phyloP scores from a whole-genome alignment of 2,329 filamentous ascomycete species.

The Trichoderma simmonsii region DNA sequence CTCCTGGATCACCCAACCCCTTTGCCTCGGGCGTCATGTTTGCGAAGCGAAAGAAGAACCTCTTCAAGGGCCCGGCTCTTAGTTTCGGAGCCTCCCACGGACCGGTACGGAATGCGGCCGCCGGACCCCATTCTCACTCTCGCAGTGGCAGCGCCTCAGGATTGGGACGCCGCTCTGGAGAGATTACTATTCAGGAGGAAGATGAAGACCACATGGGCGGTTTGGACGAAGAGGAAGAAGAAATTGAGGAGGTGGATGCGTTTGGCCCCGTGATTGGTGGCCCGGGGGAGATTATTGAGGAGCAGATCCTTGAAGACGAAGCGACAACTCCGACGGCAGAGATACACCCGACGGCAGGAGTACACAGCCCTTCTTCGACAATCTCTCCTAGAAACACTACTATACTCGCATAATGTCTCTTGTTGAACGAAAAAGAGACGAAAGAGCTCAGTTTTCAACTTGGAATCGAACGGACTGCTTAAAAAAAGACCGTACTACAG shows the following conservation, averaged over 20 bases:
- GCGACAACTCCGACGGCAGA: conserved; percentile 25
- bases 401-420: neutral
- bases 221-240: conserved; percentile 43
- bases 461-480: neutral
- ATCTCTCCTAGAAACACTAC: conserved; percentile 3
- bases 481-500: neutral
- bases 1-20: conserved; percentile 56
- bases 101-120: conserved; percentile 38
- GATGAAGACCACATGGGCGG: conserved; percentile 51
- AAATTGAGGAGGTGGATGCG: conserved; percentile 57
- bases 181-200: conserved; percentile 69
- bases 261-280: conserved; percentile 51
- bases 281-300: conserved; percentile 44
- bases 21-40: conserved; percentile 65
- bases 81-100: conserved; percentile 46
- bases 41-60: conserved; percentile 73
- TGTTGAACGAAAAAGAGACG: neutral
- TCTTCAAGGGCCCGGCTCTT: conserved; percentile 78
- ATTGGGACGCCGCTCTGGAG: conserved; percentile 65
- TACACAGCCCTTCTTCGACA: conserved; percentile 3
- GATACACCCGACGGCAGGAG: neutral
- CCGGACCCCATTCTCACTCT: conserved; percentile 47
- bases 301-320: conserved; percentile 46
- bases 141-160: conserved; percentile 61
- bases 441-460: neutral